Evolutionary conservation across 768 basidiomycete genomes (phyloP).

Genomic region (Infundibulicybe gibba): DNA sequence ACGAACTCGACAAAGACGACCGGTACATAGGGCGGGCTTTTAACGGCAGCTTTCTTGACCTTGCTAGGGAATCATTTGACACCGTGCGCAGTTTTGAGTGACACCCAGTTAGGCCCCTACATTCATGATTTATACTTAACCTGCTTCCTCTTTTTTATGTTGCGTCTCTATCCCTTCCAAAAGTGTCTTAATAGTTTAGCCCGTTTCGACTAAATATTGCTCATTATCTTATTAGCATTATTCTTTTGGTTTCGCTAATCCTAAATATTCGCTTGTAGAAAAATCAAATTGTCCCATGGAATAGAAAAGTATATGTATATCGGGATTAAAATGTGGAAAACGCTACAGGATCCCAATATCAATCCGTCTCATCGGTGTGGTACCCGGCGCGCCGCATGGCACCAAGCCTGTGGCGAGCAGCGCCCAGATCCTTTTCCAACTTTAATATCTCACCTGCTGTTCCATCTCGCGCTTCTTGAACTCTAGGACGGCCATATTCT

Average conservation of each 20-base stretch:
- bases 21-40: conserved; percentile 15
- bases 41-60: conserved; percentile 45
- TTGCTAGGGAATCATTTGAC: conserved; percentile 51
- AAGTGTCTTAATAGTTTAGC: conserved; percentile 10
- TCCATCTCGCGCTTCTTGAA: conserved; percentile 99
- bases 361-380: conserved; percentile 82
- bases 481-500: conserved; percentile 89
- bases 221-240: background rate
- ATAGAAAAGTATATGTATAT: conserved; percentile 10
- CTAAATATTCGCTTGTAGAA: conserved; percentile 13
- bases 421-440: conserved; percentile 92
- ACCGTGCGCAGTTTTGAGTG: conserved; percentile 29
- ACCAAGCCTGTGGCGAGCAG: conserved; percentile 76
- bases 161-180: conserved; percentile 13
- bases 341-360: too few species aligned
- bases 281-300: conserved; percentile 5
- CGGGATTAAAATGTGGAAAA: conserved; percentile 12
- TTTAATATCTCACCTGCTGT: conserved; percentile 97
- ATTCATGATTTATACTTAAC: conserved; percentile 5
- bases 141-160: conserved; percentile 16
- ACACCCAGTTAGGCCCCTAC: background rate
- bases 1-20: conserved; percentile 36
- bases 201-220: background rate
- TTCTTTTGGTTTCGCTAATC: conserved; percentile 2
- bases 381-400: conserved; percentile 88